phyloP scores from a whole-genome alignment of 192 early-diverging fungal species.

The Coemansia reversa region DNA sequence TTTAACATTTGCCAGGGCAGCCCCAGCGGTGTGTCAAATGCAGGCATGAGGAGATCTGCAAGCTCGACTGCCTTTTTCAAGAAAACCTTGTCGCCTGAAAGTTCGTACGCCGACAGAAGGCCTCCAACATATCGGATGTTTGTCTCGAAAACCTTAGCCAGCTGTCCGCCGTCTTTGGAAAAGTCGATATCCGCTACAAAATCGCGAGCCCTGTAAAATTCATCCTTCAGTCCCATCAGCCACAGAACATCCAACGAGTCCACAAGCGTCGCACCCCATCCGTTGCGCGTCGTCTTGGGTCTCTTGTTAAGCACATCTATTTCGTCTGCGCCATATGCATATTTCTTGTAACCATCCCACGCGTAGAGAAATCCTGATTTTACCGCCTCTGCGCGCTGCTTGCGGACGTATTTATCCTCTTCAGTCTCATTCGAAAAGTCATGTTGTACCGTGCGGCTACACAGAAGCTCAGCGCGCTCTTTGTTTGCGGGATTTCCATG shows the following conservation, averaged over 20 bases:
- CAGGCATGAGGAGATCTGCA: conserved; percentile 67
- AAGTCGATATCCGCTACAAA: conserved; percentile 68
- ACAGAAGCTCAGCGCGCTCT: conserved; percentile 13
- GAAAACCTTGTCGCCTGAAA: conserved; percentile 63
- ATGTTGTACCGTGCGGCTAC: conserved; percentile 31
- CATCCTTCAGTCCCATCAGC: conserved; percentile 75
- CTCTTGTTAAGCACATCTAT: conserved; percentile 32
- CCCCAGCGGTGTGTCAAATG: conserved; percentile 68
- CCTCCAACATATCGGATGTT: conserved; percentile 89
- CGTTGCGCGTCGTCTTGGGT: conserved; percentile 54
- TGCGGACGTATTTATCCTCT: conserved; percentile 23
- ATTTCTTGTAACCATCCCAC: conserved; percentile 75
- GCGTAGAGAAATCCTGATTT: conserved; percentile 64
- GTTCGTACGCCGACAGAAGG: conserved; percentile 77
- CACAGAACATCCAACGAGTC: conserved; percentile 86
- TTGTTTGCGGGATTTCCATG: conserved; percentile 20
- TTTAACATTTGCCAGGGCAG: conserved; percentile 77
- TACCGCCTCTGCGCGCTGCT: conserved; percentile 49
- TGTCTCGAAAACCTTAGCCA: conserved; percentile 79
- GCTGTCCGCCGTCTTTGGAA: conserved; percentile 64
- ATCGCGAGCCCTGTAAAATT: conserved; percentile 67
- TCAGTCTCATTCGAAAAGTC: conserved; percentile 33
- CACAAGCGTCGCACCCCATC: conserved; percentile 82
- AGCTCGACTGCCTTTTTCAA: conserved; percentile 76
- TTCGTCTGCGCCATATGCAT: conserved; percentile 82